Percentiles rank a stretch among this genome's conserved stretches.
Conservation (phyloP, 2,329 filamentous ascomycete genomes). For the Thyridium curvatum region DNA sequence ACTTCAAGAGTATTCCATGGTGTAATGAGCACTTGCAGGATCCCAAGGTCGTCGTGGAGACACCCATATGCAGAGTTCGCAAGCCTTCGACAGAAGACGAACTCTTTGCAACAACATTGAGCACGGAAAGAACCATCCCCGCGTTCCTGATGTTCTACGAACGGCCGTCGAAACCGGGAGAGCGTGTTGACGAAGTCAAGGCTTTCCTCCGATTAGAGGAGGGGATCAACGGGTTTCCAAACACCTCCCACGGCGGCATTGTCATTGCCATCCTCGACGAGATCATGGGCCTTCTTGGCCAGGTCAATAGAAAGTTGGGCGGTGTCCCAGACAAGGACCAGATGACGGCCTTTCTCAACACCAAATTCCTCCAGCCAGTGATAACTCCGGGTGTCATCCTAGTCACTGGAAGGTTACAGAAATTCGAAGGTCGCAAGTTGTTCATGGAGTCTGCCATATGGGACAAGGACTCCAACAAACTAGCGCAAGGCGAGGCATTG, state of each 20-base stretch:
- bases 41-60: slow-evolving; percentile 29
- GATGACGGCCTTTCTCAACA: slow-evolving; percentile 49
- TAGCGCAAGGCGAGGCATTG: slow-evolving; percentile 46
- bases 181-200: slow-evolving; percentile 20
- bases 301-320: slow-evolving; percentile 24
- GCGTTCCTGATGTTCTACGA: slow-evolving; percentile 35
- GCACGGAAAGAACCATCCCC: slow-evolving; percentile 40
- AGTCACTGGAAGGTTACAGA: slow-evolving; percentile 34
- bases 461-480: slow-evolving; percentile 37
- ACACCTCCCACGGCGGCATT: slow-evolving; percentile 51
- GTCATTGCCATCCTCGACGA: slow-evolving; percentile 54
- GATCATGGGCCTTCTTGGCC: slow-evolving; percentile 42
- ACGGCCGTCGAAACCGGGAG: slow-evolving; percentile 14
- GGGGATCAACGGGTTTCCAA: slow-evolving; percentile 46
- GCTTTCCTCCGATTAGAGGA: slow-evolving; percentile 35
- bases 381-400: slow-evolving; percentile 41
- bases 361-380: slow-evolving; percentile 46
- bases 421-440: slow-evolving; percentile 46
- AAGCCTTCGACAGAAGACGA: slow-evolving; percentile 33
- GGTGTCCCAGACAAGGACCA: slow-evolving; percentile 15
- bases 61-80: slow-evolving; percentile 26
- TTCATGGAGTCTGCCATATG: slow-evolving; percentile 42
- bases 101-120: slow-evolving; percentile 46
- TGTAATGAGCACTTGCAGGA: slow-evolving; percentile 34
- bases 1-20: slow-evolving; percentile 39